phyloP scores from a whole-genome alignment of 78 protist genomes.

The Bigelowiella natans region DNA sequence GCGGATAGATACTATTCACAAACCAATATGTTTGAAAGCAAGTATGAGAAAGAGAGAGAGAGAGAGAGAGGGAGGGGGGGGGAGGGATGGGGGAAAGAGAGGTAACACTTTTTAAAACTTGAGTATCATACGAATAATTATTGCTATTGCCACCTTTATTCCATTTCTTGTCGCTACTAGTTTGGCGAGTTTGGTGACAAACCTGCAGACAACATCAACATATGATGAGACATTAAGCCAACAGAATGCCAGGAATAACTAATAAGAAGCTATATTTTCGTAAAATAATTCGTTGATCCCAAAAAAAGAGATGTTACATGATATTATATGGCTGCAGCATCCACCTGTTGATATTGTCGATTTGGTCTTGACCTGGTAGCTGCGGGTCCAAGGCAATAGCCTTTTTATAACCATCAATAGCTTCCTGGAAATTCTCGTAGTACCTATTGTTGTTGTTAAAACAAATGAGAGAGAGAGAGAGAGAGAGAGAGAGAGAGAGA shows the following conservation, averaged over 20 bases:
- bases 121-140: not conserved
- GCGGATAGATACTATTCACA: not conserved
- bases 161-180: not conserved
- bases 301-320: no score
- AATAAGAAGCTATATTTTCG: not conserved
- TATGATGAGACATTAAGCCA: not conserved
- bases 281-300: not conserved
- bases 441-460: no score
- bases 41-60: not conserved
- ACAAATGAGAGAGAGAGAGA: not conserved
- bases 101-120: not conserved
- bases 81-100: not conserved
- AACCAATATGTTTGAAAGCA: not conserved
- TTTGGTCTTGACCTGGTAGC: not conserved
- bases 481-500: constrained; percentile 1
- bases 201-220: not conserved
- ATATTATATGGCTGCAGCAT: no score
- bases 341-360: not conserved
- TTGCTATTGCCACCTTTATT: no score
- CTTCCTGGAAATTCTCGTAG: not conserved
- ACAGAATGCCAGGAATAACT: not conserved
- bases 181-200: not conserved
- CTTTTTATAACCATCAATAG: not conserved
- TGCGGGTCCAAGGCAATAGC: not conserved
- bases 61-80: not conserved